Base-by-base conservation (phyloP, 768 basidiomycete species). In the Punctularia strigosozonata region DNA sequence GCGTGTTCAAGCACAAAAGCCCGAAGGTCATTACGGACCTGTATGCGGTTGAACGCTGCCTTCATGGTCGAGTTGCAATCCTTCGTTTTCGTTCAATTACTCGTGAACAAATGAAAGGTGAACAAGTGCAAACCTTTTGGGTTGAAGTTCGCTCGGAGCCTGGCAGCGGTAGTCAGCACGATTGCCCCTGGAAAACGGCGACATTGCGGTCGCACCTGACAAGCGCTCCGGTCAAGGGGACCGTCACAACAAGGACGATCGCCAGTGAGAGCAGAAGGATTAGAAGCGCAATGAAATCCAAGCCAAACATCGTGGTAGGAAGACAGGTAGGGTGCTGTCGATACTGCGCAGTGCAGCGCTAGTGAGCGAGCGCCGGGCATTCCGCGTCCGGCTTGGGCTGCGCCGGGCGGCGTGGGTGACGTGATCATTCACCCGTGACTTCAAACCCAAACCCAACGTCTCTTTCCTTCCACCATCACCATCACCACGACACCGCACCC, bases 81-180 rank as follows among this genome's bases (percentile, higher is more conserved):
- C n/a, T n/a, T n/a, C n/a, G n/a, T n/a, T n/a, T n/a, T n/a, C n/a
- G n/a, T n/a, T n/a, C n/a, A n/a, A n/a, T n/a, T n/a, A n/a, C n/a
- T n/a, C n/a, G n/a, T n/a, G n/a, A n/a, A n/a, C n/a, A n/a, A n/a
- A n/a, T n/a, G n/a, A n/a, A n/a, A n/a, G n/a, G n/a, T n/a, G n/a
- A n/a, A n/a, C 28, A 89, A 67, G 38, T 80, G 82, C 28, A 90
- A 74, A 25, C 80, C 83, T 56, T 81, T 83, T 2, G 87, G 87
- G 51, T 83, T 85, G 63, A 83, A 89, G 53, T 89, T 86, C 22
- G 82, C 83, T 57, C 87, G 69, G 54, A 83, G n/a, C n/a, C n/a
- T n/a, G n/a, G n/a, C n/a, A n/a, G n/a, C n/a, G n/a, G n/a, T n/a
- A n/a, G n/a, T n/a, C n/a, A n/a, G n/a, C n/a, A n/a, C n/a, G n/a